Conservation (phyloP, 805 yeast species). For the Saccharomyces kudriavzevii region DNA sequence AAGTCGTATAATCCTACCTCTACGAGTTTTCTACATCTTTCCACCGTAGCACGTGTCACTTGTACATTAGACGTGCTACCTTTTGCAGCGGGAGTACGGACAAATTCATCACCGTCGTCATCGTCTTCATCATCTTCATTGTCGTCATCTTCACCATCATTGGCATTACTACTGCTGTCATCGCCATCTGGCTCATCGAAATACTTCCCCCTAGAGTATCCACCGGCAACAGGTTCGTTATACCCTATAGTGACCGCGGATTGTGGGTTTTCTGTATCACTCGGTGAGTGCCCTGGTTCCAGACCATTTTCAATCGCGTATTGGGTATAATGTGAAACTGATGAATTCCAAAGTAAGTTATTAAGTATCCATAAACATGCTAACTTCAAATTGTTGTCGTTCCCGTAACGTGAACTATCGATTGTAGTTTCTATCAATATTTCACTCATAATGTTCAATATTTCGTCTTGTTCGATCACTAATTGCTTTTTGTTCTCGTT, state of each 20-base stretch:
- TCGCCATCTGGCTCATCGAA: constrained; percentile 1
- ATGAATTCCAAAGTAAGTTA: constrained; percentile 29
- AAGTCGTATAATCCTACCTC: constrained; percentile 24
- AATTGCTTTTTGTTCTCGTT: constrained; percentile 29
- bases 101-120: constrained; percentile 12
- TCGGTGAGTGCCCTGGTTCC: background rate
- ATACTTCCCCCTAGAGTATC: background rate
- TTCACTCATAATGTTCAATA: constrained; percentile 19
- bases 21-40: constrained; percentile 25
- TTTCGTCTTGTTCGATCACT: constrained; percentile 27
- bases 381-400: constrained; percentile 23
- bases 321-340: constrained; percentile 19
- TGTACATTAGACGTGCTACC: constrained; percentile 7
- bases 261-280: background rate
- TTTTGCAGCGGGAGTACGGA: constrained; percentile 6
- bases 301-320: constrained; percentile 12
- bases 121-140: constrained; percentile 6
- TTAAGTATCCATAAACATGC: constrained; percentile 29
- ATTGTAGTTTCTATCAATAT: constrained; percentile 19
- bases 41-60: constrained; percentile 16
- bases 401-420: constrained; percentile 12
- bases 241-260: background rate
- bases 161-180: constrained; percentile 4
- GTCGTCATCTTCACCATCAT: constrained; percentile 4
- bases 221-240: background rate